Evolutionary conservation across 2,329 filamentous ascomycete genomes (phyloP), one percentile per base, ranked within the genome.

Genomic region (Hypoxylon sp.): DNA sequence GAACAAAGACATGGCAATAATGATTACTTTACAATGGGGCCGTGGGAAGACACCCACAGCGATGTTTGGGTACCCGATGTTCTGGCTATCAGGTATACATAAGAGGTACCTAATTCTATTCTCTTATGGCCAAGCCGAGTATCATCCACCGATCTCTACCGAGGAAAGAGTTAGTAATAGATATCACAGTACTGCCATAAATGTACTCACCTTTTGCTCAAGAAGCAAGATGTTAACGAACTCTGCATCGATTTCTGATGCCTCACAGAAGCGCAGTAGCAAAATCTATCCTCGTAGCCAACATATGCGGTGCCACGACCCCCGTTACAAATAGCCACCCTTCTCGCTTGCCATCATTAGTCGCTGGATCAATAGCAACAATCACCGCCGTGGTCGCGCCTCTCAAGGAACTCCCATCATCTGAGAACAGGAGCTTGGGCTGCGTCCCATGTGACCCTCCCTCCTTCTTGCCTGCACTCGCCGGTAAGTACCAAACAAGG

Each of bases 261-360:
- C 26, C 26, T 64, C 31, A 68, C 6, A 31, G 24, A 13, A 67
- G 44, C 22, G 55, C 47, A 17, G 50, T 59, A 22, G 65, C 72
- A 14, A 90, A 74, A 70, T 87, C 81, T 33, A 90, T 82, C 75
- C 85, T 84, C 19, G 86, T 81, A 10, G 86, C 86, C 67, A 88
- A 74, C 35, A 85, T 78, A 63, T 76, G 82, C 33, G 80, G 78
- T 2, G 86, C 84, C 66, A 85, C 67, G 61, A 88, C 87, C 0
- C 88, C 88, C 0, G 87, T 87, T 1, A 85, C 83, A 75, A 87
- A 90, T 14, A 90, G 74, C 86, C 86, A 88, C 0, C 83, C 88
- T 66, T 82, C 81, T 17, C 84, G 81, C 71, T 81, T 80, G 0
- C 82, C 82, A 0, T 69, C 78, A 52, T 84, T 82, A 11, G 78